These are phyloP conservation scores for Linderniella brevidens DNA, from an alignment of 257 asterid genomes.

Conservation along the genomic window DNA sequence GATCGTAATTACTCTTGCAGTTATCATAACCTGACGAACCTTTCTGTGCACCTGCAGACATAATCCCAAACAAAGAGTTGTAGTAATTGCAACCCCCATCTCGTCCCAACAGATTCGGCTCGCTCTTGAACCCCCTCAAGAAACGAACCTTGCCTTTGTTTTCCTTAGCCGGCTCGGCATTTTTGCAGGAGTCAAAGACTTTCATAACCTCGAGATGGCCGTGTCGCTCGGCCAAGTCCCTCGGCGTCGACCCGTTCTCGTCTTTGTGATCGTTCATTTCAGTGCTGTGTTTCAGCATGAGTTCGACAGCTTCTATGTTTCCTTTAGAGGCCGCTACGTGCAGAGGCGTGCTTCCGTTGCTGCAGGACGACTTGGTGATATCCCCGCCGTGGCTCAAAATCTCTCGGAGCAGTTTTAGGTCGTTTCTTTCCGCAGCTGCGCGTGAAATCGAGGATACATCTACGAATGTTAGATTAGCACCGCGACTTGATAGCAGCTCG, in stretches of 20 bases:
- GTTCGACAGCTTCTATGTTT: conserved; percentile 27
- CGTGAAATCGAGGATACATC: too few relatives aligned
- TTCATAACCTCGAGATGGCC: conserved; percentile 31
- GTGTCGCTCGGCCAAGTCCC: conserved; percentile 39
- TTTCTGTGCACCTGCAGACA: conserved; percentile 38
- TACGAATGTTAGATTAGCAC: too few relatives aligned
- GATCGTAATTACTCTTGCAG: too few relatives aligned
- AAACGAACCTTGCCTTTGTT: too few relatives aligned
- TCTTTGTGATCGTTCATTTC: conserved; percentile 17
- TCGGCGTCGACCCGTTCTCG: conserved; percentile 28
- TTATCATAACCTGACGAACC: too few relatives aligned
- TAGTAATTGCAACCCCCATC: conserved; percentile 23
- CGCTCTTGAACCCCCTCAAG: conserved; percentile 31
- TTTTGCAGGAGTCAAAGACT: conserved; percentile 20
- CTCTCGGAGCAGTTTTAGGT: too few relatives aligned
- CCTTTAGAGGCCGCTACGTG: conserved; percentile 37
- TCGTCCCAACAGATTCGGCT: conserved; percentile 22
- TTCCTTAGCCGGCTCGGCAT: too few relatives aligned
- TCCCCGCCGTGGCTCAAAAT: too few relatives aligned
- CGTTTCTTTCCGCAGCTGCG: too few relatives aligned
- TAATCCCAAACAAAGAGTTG: conserved; percentile 62
- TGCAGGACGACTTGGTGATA: not conserved
- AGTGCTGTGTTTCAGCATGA: conserved; percentile 29
- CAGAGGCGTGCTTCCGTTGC: conserved; percentile 20
- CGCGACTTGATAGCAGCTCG: too few relatives aligned